These are phyloP conservation scores for Tricharina praecox DNA, from an alignment of 495 filamentous ascomycete genomes.

Conservation along the genomic window DNA sequence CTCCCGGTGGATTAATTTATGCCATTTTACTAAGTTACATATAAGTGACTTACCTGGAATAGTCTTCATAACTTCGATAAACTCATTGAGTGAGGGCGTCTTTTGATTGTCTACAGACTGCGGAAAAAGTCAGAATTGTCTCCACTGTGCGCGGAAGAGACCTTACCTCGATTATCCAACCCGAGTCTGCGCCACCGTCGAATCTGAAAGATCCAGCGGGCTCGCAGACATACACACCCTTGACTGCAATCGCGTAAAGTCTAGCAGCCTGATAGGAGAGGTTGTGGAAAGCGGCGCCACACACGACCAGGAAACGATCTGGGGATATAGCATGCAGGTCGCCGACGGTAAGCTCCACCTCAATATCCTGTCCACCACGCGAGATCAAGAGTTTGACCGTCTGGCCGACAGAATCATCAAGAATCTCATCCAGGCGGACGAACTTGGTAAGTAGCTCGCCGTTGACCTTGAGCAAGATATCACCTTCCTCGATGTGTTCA, in stretches of 20 bases:
- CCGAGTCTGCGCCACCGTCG: constrained; percentile 72
- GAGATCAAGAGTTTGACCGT: constrained; percentile 62
- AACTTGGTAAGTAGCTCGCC: constrained; percentile 89
- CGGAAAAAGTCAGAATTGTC: constrained; percentile 6
- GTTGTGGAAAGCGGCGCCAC: constrained; percentile 84
- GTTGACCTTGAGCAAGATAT: constrained; percentile 91
- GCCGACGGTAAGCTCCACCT: constrained; percentile 71
- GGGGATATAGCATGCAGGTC: constrained; percentile 91
- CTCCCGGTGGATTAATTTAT: no score
- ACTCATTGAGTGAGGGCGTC: constrained; percentile 69
- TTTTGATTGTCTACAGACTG: constrained; percentile 69
- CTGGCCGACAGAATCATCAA: constrained; percentile 71
- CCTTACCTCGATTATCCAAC: constrained; percentile 68
- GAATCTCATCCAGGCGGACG: constrained; percentile 75
- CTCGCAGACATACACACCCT: constrained; percentile 89
- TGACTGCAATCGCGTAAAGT: constrained; percentile 76
- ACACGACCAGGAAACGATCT: constrained; percentile 84
- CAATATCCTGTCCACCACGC: constrained; percentile 71
- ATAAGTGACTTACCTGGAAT: constrained; percentile 42
- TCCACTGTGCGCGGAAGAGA: not conserved
- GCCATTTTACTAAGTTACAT: no score
- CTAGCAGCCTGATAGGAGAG: constrained; percentile 93
- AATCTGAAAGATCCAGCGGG: constrained; percentile 88
- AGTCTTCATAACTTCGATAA: constrained; percentile 75
- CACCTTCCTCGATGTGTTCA: constrained; percentile 72